Evolutionary conservation across 768 basidiomycete species (phyloP), one percentile per base, ranked within the genome.

Genomic region (Gymnopilus junonius): DNA sequence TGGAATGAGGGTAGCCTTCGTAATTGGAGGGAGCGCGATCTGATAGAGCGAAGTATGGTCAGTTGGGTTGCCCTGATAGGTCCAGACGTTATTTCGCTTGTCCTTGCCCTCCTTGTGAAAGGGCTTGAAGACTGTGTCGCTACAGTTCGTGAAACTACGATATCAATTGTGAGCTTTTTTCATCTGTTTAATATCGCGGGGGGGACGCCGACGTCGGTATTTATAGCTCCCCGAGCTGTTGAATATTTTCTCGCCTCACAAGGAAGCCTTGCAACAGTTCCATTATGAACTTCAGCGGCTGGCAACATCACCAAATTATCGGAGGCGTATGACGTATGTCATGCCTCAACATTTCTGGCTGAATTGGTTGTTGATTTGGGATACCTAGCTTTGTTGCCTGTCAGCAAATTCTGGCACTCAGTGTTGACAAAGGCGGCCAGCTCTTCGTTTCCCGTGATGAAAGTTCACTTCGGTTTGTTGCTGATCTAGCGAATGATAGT

Each of bases 21-120:
- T 50, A 85, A 85, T 12, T 98, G 96, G 95, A 82, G 92, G 62
- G 89, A 94, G 63, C 80, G 95, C 42, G 92, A 95, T 71, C 78
- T 76, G n/a, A 77, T 92, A 56, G 84, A 87, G 43, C 79, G 81
- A 60, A 79, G 82, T 35, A 74, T 95, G 20, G 79, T 80, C 12
- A 80, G 76, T 21, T 81, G 94, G 65, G 71, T 77, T 27, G 58
- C 77, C 62, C 68, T 73, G 61, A 74, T 83, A 14, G 80, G 78
- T 15, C 71, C 75, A 61, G 77, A 82, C 17, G 75, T 79, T 25
- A 77, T 82, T 34, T 77, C 78, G n/a, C 71, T 80, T 15, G 72
- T 93, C n/a, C 73, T 82, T 45, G 76, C 74, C 46, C 77, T 96
- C 32, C 74, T 93, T 59, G 75, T 76, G 62, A 80, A 78, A 61